Base-by-base conservation (phyloP, 2,329 filamentous ascomycete genomes). In the Paraphoma chrysanthemicola region DNA sequence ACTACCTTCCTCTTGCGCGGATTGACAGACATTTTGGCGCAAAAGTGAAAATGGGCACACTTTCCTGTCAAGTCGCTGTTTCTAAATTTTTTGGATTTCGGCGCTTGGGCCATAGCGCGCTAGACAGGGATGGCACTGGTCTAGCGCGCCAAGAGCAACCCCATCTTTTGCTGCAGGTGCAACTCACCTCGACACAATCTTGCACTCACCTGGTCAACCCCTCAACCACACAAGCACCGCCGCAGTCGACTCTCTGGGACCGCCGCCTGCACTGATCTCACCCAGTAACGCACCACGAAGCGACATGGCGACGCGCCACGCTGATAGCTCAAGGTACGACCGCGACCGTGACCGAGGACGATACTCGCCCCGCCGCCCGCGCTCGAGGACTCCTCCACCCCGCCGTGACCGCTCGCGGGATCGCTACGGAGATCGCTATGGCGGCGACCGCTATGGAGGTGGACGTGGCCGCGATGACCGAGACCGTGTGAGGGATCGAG, bases 321-420 rank as follows among this genome's bases (percentile, higher is more conserved):
- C 90, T 85, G 88, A 90, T 79, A 87, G 88, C 74, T 88, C 87
- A 81, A 90, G 87, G 81, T 86, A 72, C 64, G 71, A 75, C 56
- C 70, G 72, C 56, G 64, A 70, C 56, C 70, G 72, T 54, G 64
- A 70, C 54, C 63, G 62, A 44, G 64, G 82, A 62, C 66, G 66
- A 77, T 84, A 72, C 57, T 62, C 64, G 52, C 67, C 67, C 62
- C 68, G 68, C 64, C 66, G 68, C 53, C 59, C 60, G 51, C 83
- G 85, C 70, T 88, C 87, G 66, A 83, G 87, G 70, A 90, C 86
- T 67, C 73, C 77, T 68, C 72, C 77, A 70, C 85, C 88, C 75
- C 66, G 56, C 45, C 57, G 60, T 42, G 63, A 57, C 49, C 48
- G 56, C 48, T 59, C 53, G 44, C 58, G 57, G 44, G 56, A 62